phyloP scores from a whole-genome alignment of 2,329 filamentous ascomycete species.

The Penicillium sp. region DNA sequence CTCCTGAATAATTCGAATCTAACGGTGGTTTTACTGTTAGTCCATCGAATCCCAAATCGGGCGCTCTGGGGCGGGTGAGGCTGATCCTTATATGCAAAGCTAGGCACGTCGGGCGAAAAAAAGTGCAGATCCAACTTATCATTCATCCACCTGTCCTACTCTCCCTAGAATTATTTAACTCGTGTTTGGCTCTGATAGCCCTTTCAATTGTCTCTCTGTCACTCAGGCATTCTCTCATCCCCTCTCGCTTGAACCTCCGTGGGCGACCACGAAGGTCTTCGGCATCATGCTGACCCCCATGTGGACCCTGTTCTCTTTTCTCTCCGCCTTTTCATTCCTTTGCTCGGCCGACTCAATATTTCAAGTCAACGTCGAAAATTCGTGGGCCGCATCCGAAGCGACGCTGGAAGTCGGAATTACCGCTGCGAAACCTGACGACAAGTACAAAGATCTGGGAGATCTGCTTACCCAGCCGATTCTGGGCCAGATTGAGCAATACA shows the following conservation, averaged over 20 bases:
- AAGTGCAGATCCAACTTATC: too few relatives aligned
- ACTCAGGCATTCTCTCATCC: background rate
- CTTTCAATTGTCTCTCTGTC: background rate
- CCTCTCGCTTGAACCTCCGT: background rate
- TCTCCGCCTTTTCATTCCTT: background rate
- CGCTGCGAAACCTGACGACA: background rate
- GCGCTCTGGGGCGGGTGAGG: too few relatives aligned
- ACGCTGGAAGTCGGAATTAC: background rate
- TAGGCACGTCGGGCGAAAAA: too few relatives aligned
- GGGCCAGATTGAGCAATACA: background rate
- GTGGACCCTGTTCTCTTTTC: background rate
- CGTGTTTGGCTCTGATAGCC: too few relatives aligned
- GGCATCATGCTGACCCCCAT: background rate
- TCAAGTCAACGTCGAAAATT: background rate
- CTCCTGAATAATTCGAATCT: too few relatives aligned
- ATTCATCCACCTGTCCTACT: too few relatives aligned
- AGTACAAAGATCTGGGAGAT: background rate
- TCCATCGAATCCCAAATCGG: too few relatives aligned
- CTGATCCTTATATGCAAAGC: too few relatives aligned
- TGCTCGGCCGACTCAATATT: background rate
- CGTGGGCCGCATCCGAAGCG: background rate
- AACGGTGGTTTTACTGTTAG: too few relatives aligned
- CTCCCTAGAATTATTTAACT: too few relatives aligned
- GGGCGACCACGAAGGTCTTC: background rate
- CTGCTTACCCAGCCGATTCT: background rate